These are phyloP conservation scores for Citrus mangshanensis DNA, from an alignment of 345 rosid species.

Conservation along the genomic window DNA sequence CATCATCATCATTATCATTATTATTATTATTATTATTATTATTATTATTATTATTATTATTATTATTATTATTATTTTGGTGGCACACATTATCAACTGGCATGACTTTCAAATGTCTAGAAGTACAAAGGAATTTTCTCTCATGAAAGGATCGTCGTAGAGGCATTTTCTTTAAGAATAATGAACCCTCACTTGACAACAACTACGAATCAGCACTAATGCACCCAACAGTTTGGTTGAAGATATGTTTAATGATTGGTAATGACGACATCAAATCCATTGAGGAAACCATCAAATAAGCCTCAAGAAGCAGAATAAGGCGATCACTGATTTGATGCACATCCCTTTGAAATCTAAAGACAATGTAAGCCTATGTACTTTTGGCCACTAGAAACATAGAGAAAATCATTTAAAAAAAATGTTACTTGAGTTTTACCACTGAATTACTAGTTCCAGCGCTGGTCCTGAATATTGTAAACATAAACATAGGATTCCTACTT, in stretches of 20 bases:
- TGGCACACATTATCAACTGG: conserved; percentile 12
- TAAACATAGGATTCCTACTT: background rate
- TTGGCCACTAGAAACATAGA: background rate
- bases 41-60: no score
- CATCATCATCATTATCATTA: background rate
- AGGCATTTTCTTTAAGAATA: background rate
- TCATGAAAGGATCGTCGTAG: background rate
- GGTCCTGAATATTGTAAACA: background rate
- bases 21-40: no score
- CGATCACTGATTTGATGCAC: background rate
- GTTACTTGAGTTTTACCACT: background rate
- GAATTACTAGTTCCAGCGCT: background rate
- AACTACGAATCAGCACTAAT: background rate
- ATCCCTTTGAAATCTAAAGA: background rate
- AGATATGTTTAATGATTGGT: conserved; percentile 4
- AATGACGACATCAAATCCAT: background rate
- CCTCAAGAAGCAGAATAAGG: background rate
- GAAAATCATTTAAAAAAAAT: no score
- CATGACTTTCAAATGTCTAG: background rate
- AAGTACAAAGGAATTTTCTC: background rate
- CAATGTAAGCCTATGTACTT: background rate
- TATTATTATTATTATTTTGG: no score
- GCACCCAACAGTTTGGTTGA: background rate
- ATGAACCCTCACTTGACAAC: background rate
- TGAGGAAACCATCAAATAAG: background rate